Conservation (phyloP, 768 basidiomycete species). For the Trametopsis cervina region DNA sequence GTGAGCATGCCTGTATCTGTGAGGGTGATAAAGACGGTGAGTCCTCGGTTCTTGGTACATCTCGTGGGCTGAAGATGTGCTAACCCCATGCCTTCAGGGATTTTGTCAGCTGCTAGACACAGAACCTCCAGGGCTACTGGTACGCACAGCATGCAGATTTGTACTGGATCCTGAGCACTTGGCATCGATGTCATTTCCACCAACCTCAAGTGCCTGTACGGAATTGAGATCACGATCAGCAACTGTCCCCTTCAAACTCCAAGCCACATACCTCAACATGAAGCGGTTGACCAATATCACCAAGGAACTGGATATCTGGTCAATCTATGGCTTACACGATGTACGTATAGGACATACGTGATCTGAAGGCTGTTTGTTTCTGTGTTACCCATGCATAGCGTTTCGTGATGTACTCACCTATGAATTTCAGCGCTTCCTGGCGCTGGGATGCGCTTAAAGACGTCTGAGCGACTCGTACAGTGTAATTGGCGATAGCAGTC, state of each 20-base stretch:
- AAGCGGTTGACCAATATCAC: conserved; percentile 23
- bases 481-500: conserved; percentile 52
- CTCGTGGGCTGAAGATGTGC: too few relatives aligned
- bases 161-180: conserved; percentile 19
- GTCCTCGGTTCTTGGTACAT: background rate
- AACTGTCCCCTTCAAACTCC: background rate
- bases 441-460: conserved; percentile 34
- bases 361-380: conserved; percentile 2
- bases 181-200: conserved; percentile 23
- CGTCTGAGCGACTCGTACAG: conserved; percentile 38
- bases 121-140: background rate
- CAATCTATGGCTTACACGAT: background rate
- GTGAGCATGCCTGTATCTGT: conserved; percentile 22
- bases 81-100: conserved; percentile 9
- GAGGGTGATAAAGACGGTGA: background rate
- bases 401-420: conserved; percentile 24
- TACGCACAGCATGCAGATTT: conserved; percentile 20
- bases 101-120: background rate
- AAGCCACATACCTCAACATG: conserved; percentile 19
- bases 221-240: background rate
- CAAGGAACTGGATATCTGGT: conserved; percentile 16
- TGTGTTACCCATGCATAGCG: background rate
- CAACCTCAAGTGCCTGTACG: conserved; percentile 18
- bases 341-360: conserved; percentile 6
- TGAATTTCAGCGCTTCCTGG: conserved; percentile 47